Conservation (phyloP, 163 green algal genomes). For the Scenedesmus sp. region DNA sequence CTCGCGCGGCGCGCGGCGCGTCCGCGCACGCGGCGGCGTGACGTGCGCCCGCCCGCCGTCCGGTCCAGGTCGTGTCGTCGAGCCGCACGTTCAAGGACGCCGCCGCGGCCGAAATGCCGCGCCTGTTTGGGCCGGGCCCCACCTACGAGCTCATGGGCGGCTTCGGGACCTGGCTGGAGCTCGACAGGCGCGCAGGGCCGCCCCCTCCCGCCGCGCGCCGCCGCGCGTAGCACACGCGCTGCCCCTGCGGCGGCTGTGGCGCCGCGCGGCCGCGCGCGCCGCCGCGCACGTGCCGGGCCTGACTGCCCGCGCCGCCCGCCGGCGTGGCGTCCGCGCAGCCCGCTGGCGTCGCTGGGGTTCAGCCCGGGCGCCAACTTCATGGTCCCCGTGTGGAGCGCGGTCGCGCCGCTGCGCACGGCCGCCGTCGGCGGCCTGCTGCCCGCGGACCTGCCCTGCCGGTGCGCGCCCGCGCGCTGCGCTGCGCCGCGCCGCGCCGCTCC, state of each 20-base stretch:
- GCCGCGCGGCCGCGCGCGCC: too few relatives aligned
- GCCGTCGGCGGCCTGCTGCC: conserved; percentile 29
- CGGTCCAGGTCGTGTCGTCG: background rate
- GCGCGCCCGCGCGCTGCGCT: background rate
- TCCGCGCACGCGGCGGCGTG: too few relatives aligned
- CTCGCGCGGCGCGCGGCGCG: too few relatives aligned
- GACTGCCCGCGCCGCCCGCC: too few relatives aligned
- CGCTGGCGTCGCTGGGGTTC: background rate
- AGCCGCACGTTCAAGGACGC: conserved; percentile 23
- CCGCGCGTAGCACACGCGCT: too few relatives aligned
- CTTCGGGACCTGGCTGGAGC: conserved; percentile 12
- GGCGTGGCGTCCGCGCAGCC: too few relatives aligned
- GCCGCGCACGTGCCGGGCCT: too few relatives aligned
- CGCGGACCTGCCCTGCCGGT: conserved; percentile 33
- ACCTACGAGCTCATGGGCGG: background rate
- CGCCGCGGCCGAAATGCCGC: background rate
- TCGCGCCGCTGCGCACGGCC: conserved; percentile 29
- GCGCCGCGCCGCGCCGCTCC: too few relatives aligned
- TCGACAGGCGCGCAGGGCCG: background rate
- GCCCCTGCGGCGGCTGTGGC: too few relatives aligned
- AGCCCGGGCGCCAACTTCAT: conserved; percentile 6
- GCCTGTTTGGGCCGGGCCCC: background rate
- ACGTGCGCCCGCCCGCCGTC: too few relatives aligned
- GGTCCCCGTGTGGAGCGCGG: conserved; percentile 31
- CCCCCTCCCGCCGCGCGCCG: background rate